Base-by-base conservation (phyloP, 176 grass and related monocot species). In the Panicum miliaceum region DNA sequence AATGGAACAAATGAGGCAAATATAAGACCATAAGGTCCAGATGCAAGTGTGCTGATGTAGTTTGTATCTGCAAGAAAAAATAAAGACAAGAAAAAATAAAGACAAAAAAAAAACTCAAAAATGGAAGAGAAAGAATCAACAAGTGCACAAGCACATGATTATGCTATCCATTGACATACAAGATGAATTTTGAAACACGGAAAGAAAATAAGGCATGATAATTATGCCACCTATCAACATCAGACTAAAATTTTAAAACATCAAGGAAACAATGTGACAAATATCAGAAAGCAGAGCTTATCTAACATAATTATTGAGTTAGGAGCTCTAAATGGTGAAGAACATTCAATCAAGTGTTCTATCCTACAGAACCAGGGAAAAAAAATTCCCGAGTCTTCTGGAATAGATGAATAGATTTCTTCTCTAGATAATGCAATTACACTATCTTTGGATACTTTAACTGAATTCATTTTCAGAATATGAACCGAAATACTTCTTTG, bases 1-100 rank as follows among this genome's bases (percentile, higher is more conserved):
- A 99, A 99, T 20, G 96, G 91, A 62, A 99, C 75, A 83, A 94
- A 99, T 14, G 92, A 96, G 41, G 93, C 79, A 93, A 94, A 99
- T 90, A 99, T 94, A 41, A 99, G 89, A 66, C 93, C 90, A 85
- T 94, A 96, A 81, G 96, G 93, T 84, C 96, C 96, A 78, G 89
- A 96, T 29, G 91, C 91, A 94, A 94, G 87, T 52, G 52, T 53
- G 71, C 68, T 89, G 69, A 89, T 85, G 79, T 77, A 84, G 77
- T 81, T 89, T 76, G 93, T 88, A 92, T 95, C 93, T 99, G 89
- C 74, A 76, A 43, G 42, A 91, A 52, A n/a, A 71, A 76, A 61
- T 32, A 82, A 75, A 57, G 3, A 32, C 12, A 27, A 78, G 71
- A 56, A 66, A 66, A 71, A 76, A 61, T 32, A 82, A 75, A 57